These are phyloP conservation scores for Paecilomyces variotii DNA, from an alignment of 2,329 filamentous ascomycete genomes.

Conservation along the genomic window DNA sequence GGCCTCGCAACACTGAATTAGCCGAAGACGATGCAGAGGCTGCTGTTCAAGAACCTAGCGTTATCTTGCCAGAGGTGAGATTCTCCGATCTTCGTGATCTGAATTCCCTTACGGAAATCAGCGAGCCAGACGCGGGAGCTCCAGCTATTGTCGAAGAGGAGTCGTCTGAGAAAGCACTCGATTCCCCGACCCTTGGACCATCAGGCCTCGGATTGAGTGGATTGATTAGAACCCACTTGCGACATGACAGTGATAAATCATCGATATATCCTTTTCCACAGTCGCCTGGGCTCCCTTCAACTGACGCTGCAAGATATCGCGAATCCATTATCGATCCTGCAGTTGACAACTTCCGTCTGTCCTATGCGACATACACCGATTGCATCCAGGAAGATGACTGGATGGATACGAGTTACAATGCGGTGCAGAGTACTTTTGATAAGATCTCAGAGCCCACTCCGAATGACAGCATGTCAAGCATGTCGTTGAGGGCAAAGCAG, in stretches of 20 bases:
- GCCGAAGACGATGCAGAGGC: slow-evolving; percentile 12
- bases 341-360: slow-evolving; percentile 35
- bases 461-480: slow-evolving; percentile 13
- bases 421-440: slow-evolving; percentile 6
- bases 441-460: slow-evolving; percentile 7
- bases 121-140: slow-evolving; percentile 12
- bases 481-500: slow-evolving; percentile 29
- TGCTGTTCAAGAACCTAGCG: slow-evolving; percentile 20
- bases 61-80: slow-evolving; percentile 26
- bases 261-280: slow-evolving; percentile 58
- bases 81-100: slow-evolving; percentile 32
- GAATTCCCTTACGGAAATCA: slow-evolving; percentile 31
- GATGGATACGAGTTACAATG: slow-evolving; percentile 26
- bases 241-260: slow-evolving; percentile 71
- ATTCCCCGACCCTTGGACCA: slow-evolving; percentile 73
- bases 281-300: slow-evolving; percentile 29
- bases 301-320: slow-evolving; percentile 20
- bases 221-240: slow-evolving; percentile 75
- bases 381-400: slow-evolving; percentile 50
- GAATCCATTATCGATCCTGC: slow-evolving; percentile 16
- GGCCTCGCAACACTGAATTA: background rate
- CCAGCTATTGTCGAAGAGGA: slow-evolving; percentile 7
- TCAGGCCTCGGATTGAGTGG: slow-evolving; percentile 61
- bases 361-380: slow-evolving; percentile 36
- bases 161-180: slow-evolving; percentile 31